Conservation (phyloP, 352 stramenopile genomes). For the Globisporangium orthogonon region DNA sequence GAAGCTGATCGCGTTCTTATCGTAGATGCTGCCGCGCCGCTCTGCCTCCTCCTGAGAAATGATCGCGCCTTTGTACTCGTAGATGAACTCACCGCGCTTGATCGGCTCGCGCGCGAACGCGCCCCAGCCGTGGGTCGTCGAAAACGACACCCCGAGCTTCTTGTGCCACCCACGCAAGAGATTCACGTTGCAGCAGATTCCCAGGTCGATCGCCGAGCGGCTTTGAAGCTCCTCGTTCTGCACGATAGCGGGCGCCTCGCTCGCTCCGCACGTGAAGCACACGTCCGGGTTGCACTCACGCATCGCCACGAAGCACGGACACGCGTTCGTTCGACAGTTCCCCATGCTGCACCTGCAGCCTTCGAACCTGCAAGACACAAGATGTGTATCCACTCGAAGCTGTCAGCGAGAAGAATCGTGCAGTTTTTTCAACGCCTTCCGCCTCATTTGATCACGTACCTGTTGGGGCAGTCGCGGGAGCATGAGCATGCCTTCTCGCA, state of each 20-base stretch:
- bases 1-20: conserved; percentile 84
- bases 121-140: conserved; percentile 56
- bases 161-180: conserved; percentile 53
- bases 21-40: conserved; percentile 77
- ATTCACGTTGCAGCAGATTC: conserved; percentile 69
- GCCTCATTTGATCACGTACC: conserved; percentile 18
- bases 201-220: conserved; percentile 29
- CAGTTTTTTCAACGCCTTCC: not conserved
- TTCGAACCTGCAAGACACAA: conserved; percentile 22
- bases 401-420: not conserved
- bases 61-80: conserved; percentile 58
- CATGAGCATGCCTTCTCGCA: conserved; percentile 84
- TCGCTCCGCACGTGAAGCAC: conserved; percentile 52
- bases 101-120: conserved; percentile 55
- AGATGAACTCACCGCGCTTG: conserved; percentile 62
- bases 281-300: conserved; percentile 57
- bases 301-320: conserved; percentile 48
- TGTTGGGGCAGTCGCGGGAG: conserved; percentile 64
- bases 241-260: conserved; percentile 37
- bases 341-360: conserved; percentile 48
- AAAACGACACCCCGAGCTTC: conserved; percentile 52
- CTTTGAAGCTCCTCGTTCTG: conserved; percentile 25
- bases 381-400: not conserved
- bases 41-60: conserved; percentile 69
- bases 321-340: conserved; percentile 59